phyloP scores from a whole-genome alignment of 1,284 basidiomycete species.

The Irpex lacteus region DNA sequence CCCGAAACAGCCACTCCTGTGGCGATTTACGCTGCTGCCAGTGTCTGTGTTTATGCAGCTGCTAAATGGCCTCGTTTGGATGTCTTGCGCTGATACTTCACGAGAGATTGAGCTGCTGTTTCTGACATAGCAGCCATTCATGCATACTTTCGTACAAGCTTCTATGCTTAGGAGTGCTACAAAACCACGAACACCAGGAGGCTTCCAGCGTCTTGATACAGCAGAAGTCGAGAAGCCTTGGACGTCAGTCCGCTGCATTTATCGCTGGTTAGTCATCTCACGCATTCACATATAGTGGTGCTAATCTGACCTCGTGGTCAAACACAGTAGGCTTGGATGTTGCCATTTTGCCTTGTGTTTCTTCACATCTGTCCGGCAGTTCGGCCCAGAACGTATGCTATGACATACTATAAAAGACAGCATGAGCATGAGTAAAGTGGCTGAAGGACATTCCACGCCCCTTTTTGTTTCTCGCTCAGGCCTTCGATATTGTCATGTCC shows the following conservation, averaged over 20 bases:
- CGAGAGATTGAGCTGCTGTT: too few species aligned
- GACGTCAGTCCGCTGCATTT: background rate
- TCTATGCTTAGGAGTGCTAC: background rate
- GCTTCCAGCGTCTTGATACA: background rate
- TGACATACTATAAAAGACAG: background rate
- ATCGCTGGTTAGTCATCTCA: background rate
- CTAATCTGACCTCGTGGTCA: background rate
- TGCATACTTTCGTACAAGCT: background rate
- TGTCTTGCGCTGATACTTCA: too few species aligned
- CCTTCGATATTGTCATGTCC: constrained; percentile 6
- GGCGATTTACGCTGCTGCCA: too few species aligned
- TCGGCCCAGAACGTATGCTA: background rate
- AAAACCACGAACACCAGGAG: background rate
- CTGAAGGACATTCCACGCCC: too few species aligned
- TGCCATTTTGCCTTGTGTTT: background rate
- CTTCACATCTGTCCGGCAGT: background rate
- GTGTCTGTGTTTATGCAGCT: too few species aligned
- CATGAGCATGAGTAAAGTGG: background rate
- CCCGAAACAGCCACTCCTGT: too few species aligned
- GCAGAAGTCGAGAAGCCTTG: background rate
- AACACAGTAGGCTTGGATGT: background rate
- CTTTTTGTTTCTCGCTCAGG: too few species aligned
- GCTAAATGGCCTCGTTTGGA: too few species aligned
- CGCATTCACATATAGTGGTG: background rate
- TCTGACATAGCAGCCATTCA: background rate